Conservation (phyloP, 2,329 filamentous ascomycete genomes). For the Alternaria dauci region DNA sequence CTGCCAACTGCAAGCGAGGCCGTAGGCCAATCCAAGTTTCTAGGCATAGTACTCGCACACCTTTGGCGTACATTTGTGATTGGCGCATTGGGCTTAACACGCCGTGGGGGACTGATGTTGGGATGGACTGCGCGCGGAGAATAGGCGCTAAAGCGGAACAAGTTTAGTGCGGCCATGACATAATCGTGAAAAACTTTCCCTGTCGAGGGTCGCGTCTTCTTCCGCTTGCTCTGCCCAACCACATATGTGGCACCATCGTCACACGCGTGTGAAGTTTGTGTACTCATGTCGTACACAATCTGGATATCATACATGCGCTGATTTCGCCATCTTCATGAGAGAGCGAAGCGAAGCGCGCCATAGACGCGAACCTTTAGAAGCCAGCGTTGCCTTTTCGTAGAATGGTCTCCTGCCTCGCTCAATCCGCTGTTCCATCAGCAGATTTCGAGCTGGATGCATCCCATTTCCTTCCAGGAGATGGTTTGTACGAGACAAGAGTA, state of each 20-base stretch:
- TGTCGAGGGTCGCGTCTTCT: conserved; percentile 2
- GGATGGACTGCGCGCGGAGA: neutral
- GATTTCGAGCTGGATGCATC: conserved; percentile 52
- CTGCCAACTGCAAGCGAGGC: conserved; percentile 7
- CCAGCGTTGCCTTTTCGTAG: neutral
- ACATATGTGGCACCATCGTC: conserved; percentile 3
- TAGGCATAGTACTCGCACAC: neutral
- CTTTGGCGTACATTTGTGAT: neutral
- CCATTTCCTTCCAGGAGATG: neutral
- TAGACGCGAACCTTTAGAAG: neutral
- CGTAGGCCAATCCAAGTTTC: neutral
- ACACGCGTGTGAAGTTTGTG: neutral
- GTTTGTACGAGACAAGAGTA: conserved; percentile 51
- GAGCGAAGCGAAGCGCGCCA: neutral
- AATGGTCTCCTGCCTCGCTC: conserved; percentile 52
- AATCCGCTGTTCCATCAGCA: conserved; percentile 42
- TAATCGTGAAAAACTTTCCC: conserved; percentile 17
- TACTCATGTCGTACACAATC: neutral
- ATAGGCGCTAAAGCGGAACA: neutral
- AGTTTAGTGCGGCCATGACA: neutral
- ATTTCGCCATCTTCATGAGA: neutral
- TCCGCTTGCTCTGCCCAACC: conserved; percentile 8
- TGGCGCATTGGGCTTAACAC: conserved; percentile 8
- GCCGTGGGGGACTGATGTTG: conserved; percentile 10
- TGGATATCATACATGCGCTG: neutral